phyloP scores from a whole-genome alignment of 2,329 filamentous ascomycete species.

The Chrysosporium keratinophilum region DNA sequence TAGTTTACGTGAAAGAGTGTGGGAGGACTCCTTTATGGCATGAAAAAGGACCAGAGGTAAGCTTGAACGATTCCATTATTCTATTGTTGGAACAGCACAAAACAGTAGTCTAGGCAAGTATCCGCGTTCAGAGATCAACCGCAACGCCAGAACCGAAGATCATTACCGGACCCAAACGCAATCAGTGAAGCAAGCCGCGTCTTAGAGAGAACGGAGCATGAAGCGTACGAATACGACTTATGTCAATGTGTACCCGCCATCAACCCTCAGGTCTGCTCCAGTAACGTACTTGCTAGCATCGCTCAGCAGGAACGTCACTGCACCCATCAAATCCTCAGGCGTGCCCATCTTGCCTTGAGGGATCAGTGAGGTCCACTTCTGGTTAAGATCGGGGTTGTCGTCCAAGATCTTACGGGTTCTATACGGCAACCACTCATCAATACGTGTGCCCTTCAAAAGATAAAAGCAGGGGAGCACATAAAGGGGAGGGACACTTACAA shows the following conservation, averaged over 20 bases:
- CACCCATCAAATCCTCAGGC: conserved; percentile 86
- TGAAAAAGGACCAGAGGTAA: too few species aligned
- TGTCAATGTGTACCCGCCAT: conserved; percentile 80
- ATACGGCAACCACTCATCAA: conserved; percentile 6
- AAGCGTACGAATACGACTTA: conserved; percentile 29
- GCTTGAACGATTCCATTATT: too few species aligned
- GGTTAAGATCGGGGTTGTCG: conserved; percentile 79
- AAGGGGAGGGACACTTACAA: conserved; percentile 51
- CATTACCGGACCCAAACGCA: neutral
- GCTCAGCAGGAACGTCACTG: conserved; percentile 74
- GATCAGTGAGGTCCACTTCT: conserved; percentile 85
- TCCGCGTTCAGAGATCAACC: neutral
- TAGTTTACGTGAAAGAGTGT: neutral
- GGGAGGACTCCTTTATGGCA: too few species aligned
- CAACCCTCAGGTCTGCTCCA: conserved; percentile 67
- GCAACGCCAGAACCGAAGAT: neutral
- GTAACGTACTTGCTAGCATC: conserved; percentile 67
- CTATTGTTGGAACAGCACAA: neutral
- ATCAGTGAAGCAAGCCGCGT: neutral
- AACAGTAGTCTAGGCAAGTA: neutral
- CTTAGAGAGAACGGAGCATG: neutral
- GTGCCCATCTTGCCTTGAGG: conserved; percentile 88
- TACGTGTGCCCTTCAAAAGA: neutral
- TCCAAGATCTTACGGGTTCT: conserved; percentile 91
- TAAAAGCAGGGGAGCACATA: conserved; percentile 5